A percentile compares a stretch with the other conserved stretches of the same genome.
These are phyloP conservation scores for Ashbya aceris DNA, from an alignment of 1,139 yeast genomes.

Conservation along the genomic window DNA sequence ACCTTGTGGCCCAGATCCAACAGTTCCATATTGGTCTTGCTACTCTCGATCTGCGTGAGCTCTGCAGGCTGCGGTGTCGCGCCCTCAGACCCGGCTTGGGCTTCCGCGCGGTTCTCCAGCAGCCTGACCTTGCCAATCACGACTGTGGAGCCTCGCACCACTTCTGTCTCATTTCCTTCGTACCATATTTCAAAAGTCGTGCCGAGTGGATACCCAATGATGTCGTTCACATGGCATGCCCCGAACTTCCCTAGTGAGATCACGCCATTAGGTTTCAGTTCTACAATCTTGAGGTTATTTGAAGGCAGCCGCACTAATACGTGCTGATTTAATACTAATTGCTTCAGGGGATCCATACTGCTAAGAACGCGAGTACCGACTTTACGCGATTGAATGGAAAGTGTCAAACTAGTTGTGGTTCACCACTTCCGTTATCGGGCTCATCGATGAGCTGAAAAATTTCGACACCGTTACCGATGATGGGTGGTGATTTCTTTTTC, in stretches of 20 bases:
- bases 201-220: conserved; percentile 78
- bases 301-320: conserved; percentile 75
- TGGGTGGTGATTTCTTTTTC: conserved; percentile 1
- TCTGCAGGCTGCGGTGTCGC: conserved; percentile 17
- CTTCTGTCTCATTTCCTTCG: conserved; percentile 29
- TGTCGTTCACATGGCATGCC: conserved; percentile 59
- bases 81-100: conserved; percentile 28
- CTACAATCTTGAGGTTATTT: conserved; percentile 62
- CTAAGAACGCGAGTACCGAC: neutral
- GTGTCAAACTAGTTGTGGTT: neutral
- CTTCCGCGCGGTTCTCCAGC: conserved; percentile 17
- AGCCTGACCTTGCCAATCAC: conserved; percentile 25
- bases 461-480: conserved; percentile 5
- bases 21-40: conserved; percentile 62
- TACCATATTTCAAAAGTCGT: conserved; percentile 78
- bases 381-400: neutral
- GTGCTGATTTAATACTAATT: conserved; percentile 30
- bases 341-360: conserved; percentile 22
- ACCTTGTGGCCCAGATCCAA: conserved; percentile 65
- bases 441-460: conserved; percentile 8
- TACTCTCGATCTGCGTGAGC: conserved; percentile 32
- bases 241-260: conserved; percentile 89
- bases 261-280: conserved; percentile 48
- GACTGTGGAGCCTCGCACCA: conserved; percentile 12
- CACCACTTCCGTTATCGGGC: no score